Evolutionary conservation across 805 yeast species (phyloP), one percentile per base, ranked within the genome.

Genomic region (Metschnikowia continentalis): DNA sequence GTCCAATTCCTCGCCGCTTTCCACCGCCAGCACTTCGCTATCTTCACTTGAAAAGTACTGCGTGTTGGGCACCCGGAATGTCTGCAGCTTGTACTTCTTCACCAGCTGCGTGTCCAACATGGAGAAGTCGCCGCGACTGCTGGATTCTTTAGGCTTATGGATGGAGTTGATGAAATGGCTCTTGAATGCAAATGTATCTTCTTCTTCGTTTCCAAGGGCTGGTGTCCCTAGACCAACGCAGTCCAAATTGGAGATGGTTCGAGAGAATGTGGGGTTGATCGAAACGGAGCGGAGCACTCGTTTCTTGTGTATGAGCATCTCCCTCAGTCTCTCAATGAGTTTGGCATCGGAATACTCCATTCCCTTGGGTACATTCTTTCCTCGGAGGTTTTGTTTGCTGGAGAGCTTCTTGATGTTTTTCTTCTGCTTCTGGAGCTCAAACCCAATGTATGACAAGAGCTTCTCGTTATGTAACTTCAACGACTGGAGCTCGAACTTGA

Each of bases 391-490:
- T 56, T 72, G 73, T 50, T 69, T 69, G 51, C 70, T 69, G 7
- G 72, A 64, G 43, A 71, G 63, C 52, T 69, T 70, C 56, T 66
- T 70, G 54, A 72, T 73, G 63, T 64, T 71, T 55, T 66, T 70
- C 64, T 68, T 73, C 50, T 73, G 75, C 52, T 78, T 76, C 57
- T 80, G 84, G 44, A 79, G 65, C 53, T 79, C 76, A 54, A 79
- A 80, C 8, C 84, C 84, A 61, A 80, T 80, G 58, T 79, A 80
- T 35, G 83, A 78, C 50, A 78, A 68, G 35, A 80, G 67, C 58
- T 80, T 80, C 50, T 80, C 85, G 60, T 79, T 80, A 59, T 80
- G 83, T 48, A 80, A 62, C 54, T 76, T 74, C 53, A 80, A 64
- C 8, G 83, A 78, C 60, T 77, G 79, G 46, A 80, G 65, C 61